phyloP scores from a whole-genome alignment of 2,329 filamentous ascomycete species.

The Calonectria naviculata region DNA sequence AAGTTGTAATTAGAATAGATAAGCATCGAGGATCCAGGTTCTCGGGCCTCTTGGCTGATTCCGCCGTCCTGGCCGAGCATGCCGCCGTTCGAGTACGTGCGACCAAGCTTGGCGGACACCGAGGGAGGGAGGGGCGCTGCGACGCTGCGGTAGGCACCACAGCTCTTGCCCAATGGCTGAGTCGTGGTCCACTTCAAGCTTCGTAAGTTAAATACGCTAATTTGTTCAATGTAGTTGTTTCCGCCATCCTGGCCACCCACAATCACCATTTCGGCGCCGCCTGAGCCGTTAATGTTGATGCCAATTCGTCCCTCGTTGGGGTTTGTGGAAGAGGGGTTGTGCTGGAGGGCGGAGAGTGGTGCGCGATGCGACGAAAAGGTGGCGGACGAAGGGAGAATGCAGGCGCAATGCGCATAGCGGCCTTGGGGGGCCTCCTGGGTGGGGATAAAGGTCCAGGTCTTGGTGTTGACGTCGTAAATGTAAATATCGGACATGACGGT shows the following conservation, averaged over 20 bases:
- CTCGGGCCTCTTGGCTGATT: slow-evolving; percentile 64
- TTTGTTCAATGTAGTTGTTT: slow-evolving; percentile 99
- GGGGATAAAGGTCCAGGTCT: slow-evolving; percentile 86
- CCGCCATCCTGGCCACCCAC: slow-evolving; percentile 95
- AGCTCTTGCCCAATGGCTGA: slow-evolving; percentile 87
- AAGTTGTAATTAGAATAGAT: slow-evolving; percentile 99
- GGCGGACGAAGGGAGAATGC: slow-evolving; percentile 88
- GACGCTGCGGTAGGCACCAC: slow-evolving; percentile 95
- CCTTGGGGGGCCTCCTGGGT: slow-evolving; percentile 89
- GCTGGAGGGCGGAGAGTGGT: slow-evolving; percentile 86
- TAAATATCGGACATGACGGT: slow-evolving; percentile 99
- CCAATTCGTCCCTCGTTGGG: slow-evolving; percentile 90
- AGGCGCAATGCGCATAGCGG: slow-evolving; percentile 95
- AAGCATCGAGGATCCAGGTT: slow-evolving; percentile 80
- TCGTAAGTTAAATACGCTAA: slow-evolving; percentile 96
- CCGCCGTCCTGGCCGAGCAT: slow-evolving; percentile 55
- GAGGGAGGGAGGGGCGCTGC: slow-evolving; percentile 83
- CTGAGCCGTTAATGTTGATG: slow-evolving; percentile 88
- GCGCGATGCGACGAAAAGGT: slow-evolving; percentile 87
- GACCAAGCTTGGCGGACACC: slow-evolving; percentile 74
- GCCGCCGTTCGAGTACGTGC: slow-evolving; percentile 55
- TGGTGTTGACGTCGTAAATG: slow-evolving; percentile 87
- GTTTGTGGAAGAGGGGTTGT: slow-evolving; percentile 85
- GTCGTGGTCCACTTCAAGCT: slow-evolving; percentile 97
- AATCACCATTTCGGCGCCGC: slow-evolving; percentile 96